Evolutionary conservation across 768 basidiomycete species (phyloP).

Genomic region (Amanita fuliginea): DNA sequence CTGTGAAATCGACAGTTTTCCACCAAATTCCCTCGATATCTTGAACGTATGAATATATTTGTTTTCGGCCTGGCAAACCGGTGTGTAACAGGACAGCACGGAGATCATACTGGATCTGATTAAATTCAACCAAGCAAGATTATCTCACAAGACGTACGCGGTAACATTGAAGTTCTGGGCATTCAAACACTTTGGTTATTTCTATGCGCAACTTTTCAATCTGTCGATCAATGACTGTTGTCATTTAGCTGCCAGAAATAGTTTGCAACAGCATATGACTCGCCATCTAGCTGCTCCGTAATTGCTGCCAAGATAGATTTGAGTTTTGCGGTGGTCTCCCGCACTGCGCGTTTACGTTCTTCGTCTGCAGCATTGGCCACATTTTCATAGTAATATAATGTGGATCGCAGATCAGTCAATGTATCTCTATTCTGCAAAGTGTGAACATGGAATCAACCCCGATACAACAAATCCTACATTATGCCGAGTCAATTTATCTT

Average conservation of each 20-base stretch:
- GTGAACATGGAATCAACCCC: not conserved
- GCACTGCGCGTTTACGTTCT: slow-evolving; percentile 32
- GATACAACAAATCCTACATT: slow-evolving; percentile 34
- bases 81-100: slow-evolving; percentile 71
- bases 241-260: not conserved
- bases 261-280: slow-evolving; percentile 5
- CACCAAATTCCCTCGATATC: slow-evolving; percentile 59
- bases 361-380: slow-evolving; percentile 41
- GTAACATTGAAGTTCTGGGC: slow-evolving; percentile 52
- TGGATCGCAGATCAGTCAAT: slow-evolving; percentile 45
- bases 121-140: not conserved
- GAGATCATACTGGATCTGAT: slow-evolving; percentile 54
- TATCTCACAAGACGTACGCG: slow-evolving; percentile 28
- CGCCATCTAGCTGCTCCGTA: slow-evolving; percentile 45
- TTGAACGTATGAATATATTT: slow-evolving; percentile 70
- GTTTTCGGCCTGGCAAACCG: slow-evolving; percentile 66
- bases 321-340: slow-evolving; percentile 37
- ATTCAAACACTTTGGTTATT: slow-evolving; percentile 39
- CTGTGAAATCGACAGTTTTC: slow-evolving; percentile 65
- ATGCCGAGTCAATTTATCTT: slow-evolving; percentile 34
- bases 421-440: slow-evolving; percentile 46
- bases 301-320: slow-evolving; percentile 40
- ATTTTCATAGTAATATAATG: slow-evolving; percentile 63
- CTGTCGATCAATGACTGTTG: slow-evolving; percentile 40
- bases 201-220: slow-evolving; percentile 34